Base-by-base conservation (phyloP, 2,329 filamentous ascomycete species). In the Ascochyta fabae region DNA sequence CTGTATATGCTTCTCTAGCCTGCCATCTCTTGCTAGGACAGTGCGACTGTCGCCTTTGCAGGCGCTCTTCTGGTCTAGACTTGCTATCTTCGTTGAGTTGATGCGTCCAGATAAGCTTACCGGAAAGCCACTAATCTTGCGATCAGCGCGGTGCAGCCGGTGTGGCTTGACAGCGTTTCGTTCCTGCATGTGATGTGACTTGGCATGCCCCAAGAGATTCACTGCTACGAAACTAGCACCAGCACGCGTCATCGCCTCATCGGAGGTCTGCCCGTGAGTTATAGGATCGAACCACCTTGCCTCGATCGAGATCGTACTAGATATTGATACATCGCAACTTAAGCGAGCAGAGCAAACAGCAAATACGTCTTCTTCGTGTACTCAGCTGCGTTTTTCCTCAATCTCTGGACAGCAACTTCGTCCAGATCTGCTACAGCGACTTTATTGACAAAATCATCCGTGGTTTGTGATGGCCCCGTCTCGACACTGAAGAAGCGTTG, bases 311-410 rank as follows among this genome's bases (percentile, higher is more conserved):
- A 12, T 6, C 23, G 29, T 23, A 4, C 6, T 26, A 19, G 6
- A 19, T 3, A 6, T 12, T 31, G 36, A 22, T 6, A 16, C 23
- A 42, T 1, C 10, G 7, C 22, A 3, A 19, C 41, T 58, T 60
- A 73, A 4, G 67, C 63, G 61, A 97, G 77, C 53, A 96, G 78
- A 2, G 90, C 92, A 77, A 97, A 96, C 24, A 97, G 75, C 60
- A 97, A 75, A 72, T 85, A 88, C 10, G 90, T 95, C 67, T 89
- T 86, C 78, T 89, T 91, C 86, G 91, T 95, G 74, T 95, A 96
- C 47, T 93, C 91, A 41, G 82, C 79, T 6, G 91, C 85, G 15
- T 82, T 79, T 74, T 88, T 89, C 62, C 71, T 75, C 34, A 96
- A 74, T 39, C 79, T 75, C 59, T 84, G 84, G 40, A 81, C 75